These are phyloP conservation scores for Theobroma grandiflorum DNA, from an alignment of 441 rosid genomes.

Conservation along the genomic window DNA sequence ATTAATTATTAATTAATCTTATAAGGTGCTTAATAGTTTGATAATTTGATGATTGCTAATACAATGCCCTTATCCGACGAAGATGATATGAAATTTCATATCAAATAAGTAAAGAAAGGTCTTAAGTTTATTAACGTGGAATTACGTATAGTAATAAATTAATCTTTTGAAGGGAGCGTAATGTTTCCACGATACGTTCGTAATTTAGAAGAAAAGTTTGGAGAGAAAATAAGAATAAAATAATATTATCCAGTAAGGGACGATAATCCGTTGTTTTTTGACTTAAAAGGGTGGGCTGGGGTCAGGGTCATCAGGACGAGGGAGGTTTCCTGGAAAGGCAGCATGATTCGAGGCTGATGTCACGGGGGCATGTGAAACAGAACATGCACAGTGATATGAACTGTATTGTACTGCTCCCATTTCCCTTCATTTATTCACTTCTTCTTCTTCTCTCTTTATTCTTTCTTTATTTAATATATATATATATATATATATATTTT, in stretches of 20 bases:
- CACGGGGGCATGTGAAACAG: neutral
- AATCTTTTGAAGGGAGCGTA: too few species aligned
- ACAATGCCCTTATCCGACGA: too few species aligned
- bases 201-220: neutral
- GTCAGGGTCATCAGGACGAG: too few species aligned
- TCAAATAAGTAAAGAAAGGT: too few species aligned
- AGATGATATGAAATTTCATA: too few species aligned
- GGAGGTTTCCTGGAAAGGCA: constrained; percentile 30
- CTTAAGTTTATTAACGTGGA: too few species aligned
- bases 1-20: too few species aligned
- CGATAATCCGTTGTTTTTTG: neutral
- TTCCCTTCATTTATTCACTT: neutral
- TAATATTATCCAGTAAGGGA: neutral
- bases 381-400: neutral
- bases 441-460: neutral
- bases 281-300: constrained; percentile 31
- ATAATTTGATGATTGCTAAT: too few species aligned
- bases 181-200: too few species aligned
- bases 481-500: neutral
- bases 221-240: neutral
- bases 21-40: too few species aligned
- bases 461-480: neutral
- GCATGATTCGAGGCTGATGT: constrained; percentile 33
- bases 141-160: too few species aligned
- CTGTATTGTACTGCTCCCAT: neutral